Base-by-base conservation (phyloP, 176 grass and related monocot species). In the Carex parvula region DNA sequence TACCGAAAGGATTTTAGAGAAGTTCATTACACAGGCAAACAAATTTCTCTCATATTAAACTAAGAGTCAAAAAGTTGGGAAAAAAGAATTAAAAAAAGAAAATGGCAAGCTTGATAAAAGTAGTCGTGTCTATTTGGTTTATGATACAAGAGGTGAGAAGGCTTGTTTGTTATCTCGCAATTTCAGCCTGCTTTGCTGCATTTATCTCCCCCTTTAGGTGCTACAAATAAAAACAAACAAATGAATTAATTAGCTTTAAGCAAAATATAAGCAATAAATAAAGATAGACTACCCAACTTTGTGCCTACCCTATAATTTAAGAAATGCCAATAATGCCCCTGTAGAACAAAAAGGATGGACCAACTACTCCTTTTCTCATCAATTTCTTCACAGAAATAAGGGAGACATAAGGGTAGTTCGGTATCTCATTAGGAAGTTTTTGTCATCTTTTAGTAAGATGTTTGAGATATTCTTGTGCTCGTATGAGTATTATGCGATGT, bases 1-100 rank as follows among this genome's bases (percentile, higher is more conserved):
- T 82, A 66, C 42, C 41, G 59, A 62, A 82, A 64, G 37, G 80
- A 50, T 64, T 82, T 64, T 65, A 64, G 32, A 50, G 18, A 29
- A 82, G 59, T 64, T 11, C 44, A 82, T 82, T 82, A 82, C 80
- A 82, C 57, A 60, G 78, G 37, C 59, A 81, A 55, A 76, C 72
- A 63, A 82, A 63, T 64, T 82, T 64, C 61, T 82, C 80, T 82
- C 60, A 64, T 65, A 67, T 82, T n/a, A 67, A 24, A 76, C 44
- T 76, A 64, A 12, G 80, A 82, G 61, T 82, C 61, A 82, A 82
- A 82, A 82, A 82, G 80, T 70, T 76, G 72, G 61, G 20, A 7
- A 81, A 61, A 66, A 48, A 82, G 24, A 82, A 82, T 29, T 70
- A 70, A 64, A 82, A 82, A 39, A 82, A 39, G 46, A 67, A 82